Conservation (phyloP, 2,329 filamentous ascomycete species). For the Sporothrix curviconia region DNA sequence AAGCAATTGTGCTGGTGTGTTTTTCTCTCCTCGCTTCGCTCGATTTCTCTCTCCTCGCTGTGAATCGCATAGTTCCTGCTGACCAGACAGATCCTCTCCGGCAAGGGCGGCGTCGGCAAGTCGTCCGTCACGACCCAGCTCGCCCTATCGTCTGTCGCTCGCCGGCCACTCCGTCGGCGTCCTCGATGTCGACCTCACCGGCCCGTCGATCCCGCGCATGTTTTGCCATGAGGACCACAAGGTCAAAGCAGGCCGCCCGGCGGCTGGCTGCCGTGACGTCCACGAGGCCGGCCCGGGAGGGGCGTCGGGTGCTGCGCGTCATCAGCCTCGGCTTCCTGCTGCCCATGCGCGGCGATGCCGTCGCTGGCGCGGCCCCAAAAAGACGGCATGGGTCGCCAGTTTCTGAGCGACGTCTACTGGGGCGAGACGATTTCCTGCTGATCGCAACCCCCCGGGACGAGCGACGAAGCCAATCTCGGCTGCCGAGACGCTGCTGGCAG, state of each 20-base stretch:
- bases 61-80: not conserved
- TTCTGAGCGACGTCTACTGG: constrained; percentile 88
- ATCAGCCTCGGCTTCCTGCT: constrained; percentile 94
- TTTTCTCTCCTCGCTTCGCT: not conserved
- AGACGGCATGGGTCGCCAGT: constrained; percentile 98
- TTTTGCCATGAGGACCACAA: constrained; percentile 84
- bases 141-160: constrained; percentile 77
- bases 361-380: constrained; percentile 98
- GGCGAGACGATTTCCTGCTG: constrained; percentile 76
- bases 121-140: constrained; percentile 96
- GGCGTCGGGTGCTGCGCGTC: constrained; percentile 63
- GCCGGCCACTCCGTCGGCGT: constrained; percentile 87
- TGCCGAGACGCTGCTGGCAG: constrained; percentile 72
- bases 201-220: constrained; percentile 91
- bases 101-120: constrained; percentile 97
- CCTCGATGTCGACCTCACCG: constrained; percentile 92
- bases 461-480: constrained; percentile 95
- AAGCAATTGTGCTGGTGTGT: constrained; percentile 66
- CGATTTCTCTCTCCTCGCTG: not conserved
- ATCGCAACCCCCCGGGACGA: constrained; percentile 96
- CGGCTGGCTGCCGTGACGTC: constrained; percentile 86
- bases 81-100: constrained; percentile 63
- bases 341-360: constrained; percentile 74
- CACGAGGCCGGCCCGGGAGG: constrained; percentile 51
- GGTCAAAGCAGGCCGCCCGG: constrained; percentile 84